Percentiles rank a stretch among this genome's conserved stretches.
Evolutionary conservation across 2,329 filamentous ascomycete genomes (phyloP).

Genomic region (Cordyceps cateniannulata): DNA sequence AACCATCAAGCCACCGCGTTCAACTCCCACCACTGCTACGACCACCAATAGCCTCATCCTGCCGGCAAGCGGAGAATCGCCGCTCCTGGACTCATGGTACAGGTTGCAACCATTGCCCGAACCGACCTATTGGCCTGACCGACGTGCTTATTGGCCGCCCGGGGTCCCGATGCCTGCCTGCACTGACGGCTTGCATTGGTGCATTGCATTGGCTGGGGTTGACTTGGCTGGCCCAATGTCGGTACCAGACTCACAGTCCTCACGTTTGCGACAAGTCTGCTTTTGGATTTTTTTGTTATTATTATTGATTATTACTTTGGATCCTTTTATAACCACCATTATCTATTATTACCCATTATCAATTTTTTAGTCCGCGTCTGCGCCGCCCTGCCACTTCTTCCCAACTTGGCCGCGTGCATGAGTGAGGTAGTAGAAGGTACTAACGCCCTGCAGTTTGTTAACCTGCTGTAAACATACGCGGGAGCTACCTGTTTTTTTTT

Average conservation of each 20-base stretch:
- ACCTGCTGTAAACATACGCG: too few relatives aligned
- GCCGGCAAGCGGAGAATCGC: conserved; percentile 3
- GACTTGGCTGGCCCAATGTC: not conserved
- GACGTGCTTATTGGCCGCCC: conserved; percentile 1
- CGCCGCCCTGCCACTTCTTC: not conserved
- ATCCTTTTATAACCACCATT: not conserved
- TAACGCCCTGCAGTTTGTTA: too few relatives aligned
- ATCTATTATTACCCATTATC: not conserved
- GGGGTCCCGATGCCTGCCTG: not conserved
- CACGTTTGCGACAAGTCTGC: not conserved
- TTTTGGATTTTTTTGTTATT: not conserved
- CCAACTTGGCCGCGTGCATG: not conserved
- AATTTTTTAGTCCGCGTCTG: not conserved
- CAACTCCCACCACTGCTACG: not conserved
- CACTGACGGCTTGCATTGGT: conserved; percentile 6
- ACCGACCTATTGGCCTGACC: conserved; percentile 4
- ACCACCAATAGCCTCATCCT: not conserved
- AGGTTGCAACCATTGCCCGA: conserved; percentile 4
- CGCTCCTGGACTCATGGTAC: not conserved
- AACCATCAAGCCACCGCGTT: conserved; percentile 10
- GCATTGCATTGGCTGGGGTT: conserved; percentile 8
- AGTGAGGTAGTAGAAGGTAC: too few relatives aligned
- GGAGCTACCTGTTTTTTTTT: too few relatives aligned
- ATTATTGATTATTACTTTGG: not conserved
- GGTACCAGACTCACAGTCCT: too few relatives aligned